Percentiles rank a stretch among this genome's conserved stretches.
phyloP scores from a whole-genome alignment of 768 basidiomycete genomes.

The Termitomyces sp. region DNA sequence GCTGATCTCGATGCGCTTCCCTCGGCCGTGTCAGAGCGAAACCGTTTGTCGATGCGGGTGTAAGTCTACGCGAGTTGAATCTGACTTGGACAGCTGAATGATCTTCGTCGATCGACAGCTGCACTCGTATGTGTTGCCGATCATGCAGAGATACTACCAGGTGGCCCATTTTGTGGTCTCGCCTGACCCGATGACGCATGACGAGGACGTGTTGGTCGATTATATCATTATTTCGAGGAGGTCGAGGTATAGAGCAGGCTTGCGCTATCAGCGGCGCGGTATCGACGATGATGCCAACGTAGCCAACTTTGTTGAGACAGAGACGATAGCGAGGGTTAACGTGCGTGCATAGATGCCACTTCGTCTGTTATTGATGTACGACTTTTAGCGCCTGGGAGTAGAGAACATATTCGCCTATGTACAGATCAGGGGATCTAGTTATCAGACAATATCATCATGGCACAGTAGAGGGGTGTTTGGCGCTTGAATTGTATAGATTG shows the following conservation, averaged over 20 bases:
- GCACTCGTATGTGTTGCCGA: constrained; percentile 81
- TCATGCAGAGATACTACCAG: constrained; percentile 94
- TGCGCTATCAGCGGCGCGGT: constrained; percentile 92
- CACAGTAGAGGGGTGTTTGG: constrained; percentile 82
- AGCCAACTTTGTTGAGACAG: constrained; percentile 95
- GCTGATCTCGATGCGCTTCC: constrained; percentile 53
- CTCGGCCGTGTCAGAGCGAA: constrained; percentile 34
- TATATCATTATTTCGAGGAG: constrained; percentile 83
- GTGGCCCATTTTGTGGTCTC: constrained; percentile 62
- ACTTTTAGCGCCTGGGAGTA: constrained; percentile 59
- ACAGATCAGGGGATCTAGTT: constrained; percentile 89
- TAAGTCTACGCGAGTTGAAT: constrained; percentile 29
- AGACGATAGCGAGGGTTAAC: constrained; percentile 80
- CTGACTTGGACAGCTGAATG: constrained; percentile 1
- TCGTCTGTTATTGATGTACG: background rate
- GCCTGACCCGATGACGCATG: constrained; percentile 35
- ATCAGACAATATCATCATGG: constrained; percentile 61
- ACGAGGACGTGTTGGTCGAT: constrained; percentile 53
- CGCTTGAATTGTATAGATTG: constrained; percentile 96
- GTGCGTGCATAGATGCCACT: constrained; percentile 36
- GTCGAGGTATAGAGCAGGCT: constrained; percentile 83
- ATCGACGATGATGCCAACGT: constrained; percentile 91
- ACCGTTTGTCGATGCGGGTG: constrained; percentile 84
- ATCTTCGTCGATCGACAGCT: constrained; percentile 38
- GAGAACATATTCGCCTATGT: constrained; percentile 84